Evolutionary conservation across 352 stramenopile species (phyloP), one percentile per base, ranked within the genome.

Genomic region (Elongisporangium prolatum): DNA sequence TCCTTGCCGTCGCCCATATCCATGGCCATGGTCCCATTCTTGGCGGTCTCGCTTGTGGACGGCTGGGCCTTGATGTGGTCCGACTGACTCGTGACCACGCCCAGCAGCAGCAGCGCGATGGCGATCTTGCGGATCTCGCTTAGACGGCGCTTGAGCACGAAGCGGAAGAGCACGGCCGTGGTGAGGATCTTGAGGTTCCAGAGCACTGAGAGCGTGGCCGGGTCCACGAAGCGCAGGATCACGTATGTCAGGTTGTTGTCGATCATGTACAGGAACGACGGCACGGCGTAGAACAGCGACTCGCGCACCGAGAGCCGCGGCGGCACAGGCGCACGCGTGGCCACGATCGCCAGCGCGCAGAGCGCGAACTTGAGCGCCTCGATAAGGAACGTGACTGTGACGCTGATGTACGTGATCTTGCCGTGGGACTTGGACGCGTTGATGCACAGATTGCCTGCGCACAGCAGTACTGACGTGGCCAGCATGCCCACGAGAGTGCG

Each of bases 171-270:
- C 53, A 91, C 71, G 22, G 86, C 86, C 3, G 86, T 95, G 40
- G 84, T 86, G 54, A 95, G 69, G 67, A 95, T 95, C 68, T 93
- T 93, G 70, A 93, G 73, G 67, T 95, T 95, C 86, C 86, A 95
- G 22, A 93, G 77, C 67, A 95, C 83, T 9, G 86, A 89, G 48
- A 95, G 77, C 60, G 84, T 95, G 25, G 86, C 84, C 0, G 86
- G 84, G 67, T 95, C 86, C 61, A 95, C 77, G 63, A 88, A 93
- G 61, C 82, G 80, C 52, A 95, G 65, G 52, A 95, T 91, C n/a
- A 93, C 67, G 69, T 91, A 95, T 62, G 84, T 89, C 48, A 95
- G 78, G 64, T 95, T 95, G 74, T 93, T 95, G 72, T 95, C 86
- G 64, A 95, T 77, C 67, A 82, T 80, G 65, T 95, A 95, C 24